Base-by-base conservation (phyloP, 192 early-diverging fungal genomes). In the Phycomyces nitens region DNA sequence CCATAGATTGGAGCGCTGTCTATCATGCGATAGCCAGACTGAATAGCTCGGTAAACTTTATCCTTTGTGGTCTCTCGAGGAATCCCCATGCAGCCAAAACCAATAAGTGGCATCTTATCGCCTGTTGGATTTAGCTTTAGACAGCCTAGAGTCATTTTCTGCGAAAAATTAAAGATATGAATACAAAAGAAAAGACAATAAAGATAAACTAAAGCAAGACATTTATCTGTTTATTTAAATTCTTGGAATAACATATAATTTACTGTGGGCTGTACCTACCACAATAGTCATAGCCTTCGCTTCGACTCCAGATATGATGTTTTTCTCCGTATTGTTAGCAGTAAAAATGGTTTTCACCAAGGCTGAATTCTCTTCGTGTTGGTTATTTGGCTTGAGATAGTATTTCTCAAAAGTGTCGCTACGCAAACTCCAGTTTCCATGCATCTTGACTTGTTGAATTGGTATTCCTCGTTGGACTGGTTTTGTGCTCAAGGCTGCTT, bases 1-100 rank as follows among this genome's bases (percentile, higher is more conserved):
- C 80, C 84, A 68, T 89, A 90, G 53, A 77, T 78, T 53, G 76
- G 69, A 27, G 87, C 88, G 50, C 77, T 73, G 68, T 90, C 77
- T 18, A 75, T 60, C 47, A 73, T 53, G 44, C 77, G 73, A 44
- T 79, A 76, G 14, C 69, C 76, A 50, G 38, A 15, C 50, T 68
- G 60, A 23, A 78, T 61, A 49, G 55, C 78, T 57, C 76, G 72
- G 65, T 75, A 68, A 26, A 84, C 71, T 16, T 69, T 71, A 10
- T 77, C 65, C 7, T 73, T 74, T 38, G 74, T 59, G 23, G 56
- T 52, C 21, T 81, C 62, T 26, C 75, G 76, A 50, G 73, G 49
- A 27, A 84, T 76, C 63, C 81, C 74, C 82, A 80, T 81, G 34
- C 72, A 74, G 47, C 82, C 82, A 40, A 81, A 74, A 34, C 82